phyloP scores from a whole-genome alignment of 2,329 filamentous ascomycete species.

The Nothomitra cinnamomea region DNA sequence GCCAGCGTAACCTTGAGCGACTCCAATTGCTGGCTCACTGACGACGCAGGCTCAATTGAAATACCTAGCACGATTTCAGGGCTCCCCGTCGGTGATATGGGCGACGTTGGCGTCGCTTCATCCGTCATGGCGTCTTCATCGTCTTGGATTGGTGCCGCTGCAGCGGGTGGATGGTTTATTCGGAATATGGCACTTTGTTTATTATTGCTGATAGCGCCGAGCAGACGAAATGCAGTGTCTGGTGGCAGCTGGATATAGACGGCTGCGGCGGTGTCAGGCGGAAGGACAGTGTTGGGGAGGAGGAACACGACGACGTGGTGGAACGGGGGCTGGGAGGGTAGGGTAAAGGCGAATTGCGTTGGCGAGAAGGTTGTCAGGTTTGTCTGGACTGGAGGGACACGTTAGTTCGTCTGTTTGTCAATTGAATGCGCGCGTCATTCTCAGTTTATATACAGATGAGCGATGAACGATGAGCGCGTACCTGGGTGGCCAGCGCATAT shows the following conservation, averaged over 20 bases:
- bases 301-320: slow-evolving; percentile 77
- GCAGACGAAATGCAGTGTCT: slow-evolving; percentile 53
- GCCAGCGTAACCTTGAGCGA: slow-evolving; percentile 28
- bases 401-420: not conserved
- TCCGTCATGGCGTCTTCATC: slow-evolving; percentile 30
- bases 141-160: not conserved
- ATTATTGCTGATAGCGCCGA: slow-evolving; percentile 75
- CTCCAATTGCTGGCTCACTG: slow-evolving; percentile 54
- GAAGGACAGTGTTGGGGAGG: slow-evolving; percentile 59
- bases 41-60: slow-evolving; percentile 56
- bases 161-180: slow-evolving; percentile 23
- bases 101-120: slow-evolving; percentile 18
- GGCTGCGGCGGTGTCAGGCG: slow-evolving; percentile 61
- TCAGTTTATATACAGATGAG: no score
- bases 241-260: slow-evolving; percentile 69
- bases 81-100: slow-evolving; percentile 11
- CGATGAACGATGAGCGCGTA: slow-evolving; percentile 8
- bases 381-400: slow-evolving; percentile 3
- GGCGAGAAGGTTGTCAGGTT: slow-evolving; percentile 28
- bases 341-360: slow-evolving; percentile 49
- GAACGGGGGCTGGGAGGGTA: slow-evolving; percentile 42
- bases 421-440: no score
- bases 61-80: slow-evolving; percentile 54
- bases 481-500: slow-evolving; percentile 17
- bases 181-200: slow-evolving; percentile 91